Evolutionary conservation across 1,284 basidiomycete genomes (phyloP), one percentile per base, ranked within the genome.

Genomic region (Trichosporon sp.): DNA sequence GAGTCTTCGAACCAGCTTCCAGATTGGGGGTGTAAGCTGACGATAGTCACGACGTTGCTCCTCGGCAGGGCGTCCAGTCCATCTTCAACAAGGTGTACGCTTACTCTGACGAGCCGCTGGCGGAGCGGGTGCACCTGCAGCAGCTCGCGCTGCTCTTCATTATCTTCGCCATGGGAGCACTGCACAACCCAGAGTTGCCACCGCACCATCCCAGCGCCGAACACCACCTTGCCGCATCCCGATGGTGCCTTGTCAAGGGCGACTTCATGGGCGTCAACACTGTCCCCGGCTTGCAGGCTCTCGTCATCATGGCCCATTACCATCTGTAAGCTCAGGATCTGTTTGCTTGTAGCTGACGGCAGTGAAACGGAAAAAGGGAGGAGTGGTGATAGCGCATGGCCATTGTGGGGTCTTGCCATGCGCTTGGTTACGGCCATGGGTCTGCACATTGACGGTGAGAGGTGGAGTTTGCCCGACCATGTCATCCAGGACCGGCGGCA

Each of bases 181-280:
- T 82, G 71, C 75, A 81, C 74, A 80, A 77, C 65, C 76, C 80
- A 46, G 76, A 82, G 66, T 56, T 83, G 26, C 71, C 82, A 21
- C 76, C 79, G 14, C 71, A 82, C 65, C 77, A 81, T 68, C 71
- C 76, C 4, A 70, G 73, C 38, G 76, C 80, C 37, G 72, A 81
- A 71, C 78, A 80, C 19, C 78, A 80, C 73, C 48, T 77, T 12
- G 46, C 71, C 2, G 59, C 78, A 10, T 72, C 81, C 32, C 68
- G 78, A 31, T 76, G 69, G 69, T 82, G 82, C 65, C 75, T 81
- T 1, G 76, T 75, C 6, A 75, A 77, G 40, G 79, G 75, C 35
- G 79, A 84, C 64, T 80, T 82, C 59, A 66, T 82, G 59, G 77
- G 76, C 8, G 68, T 77, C 38, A 78, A 75, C 43, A 83, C 83